phyloP scores from a whole-genome alignment of 2,329 filamentous ascomycete genomes.

The Trichoderma sp. region DNA sequence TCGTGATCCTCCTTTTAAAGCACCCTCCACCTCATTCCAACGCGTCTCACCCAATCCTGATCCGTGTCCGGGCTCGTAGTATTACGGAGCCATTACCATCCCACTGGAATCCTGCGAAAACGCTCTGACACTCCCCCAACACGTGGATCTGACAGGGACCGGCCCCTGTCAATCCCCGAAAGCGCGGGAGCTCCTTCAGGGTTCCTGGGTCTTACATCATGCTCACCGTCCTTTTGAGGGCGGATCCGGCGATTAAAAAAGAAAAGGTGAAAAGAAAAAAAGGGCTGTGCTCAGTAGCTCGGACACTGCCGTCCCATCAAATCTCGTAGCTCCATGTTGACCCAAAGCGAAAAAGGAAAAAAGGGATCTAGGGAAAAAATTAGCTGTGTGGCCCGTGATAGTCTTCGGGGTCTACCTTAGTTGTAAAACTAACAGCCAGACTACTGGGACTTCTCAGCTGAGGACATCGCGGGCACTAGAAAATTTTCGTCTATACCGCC shows the following conservation, averaged over 20 bases:
- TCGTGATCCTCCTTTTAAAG: not conserved
- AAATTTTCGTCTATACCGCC: not conserved
- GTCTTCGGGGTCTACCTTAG: not conserved
- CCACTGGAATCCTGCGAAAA: not conserved
- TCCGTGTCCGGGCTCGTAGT: not conserved
- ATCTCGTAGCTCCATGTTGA: not conserved
- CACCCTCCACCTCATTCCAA: not conserved
- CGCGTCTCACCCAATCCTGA: not conserved
- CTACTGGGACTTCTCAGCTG: not conserved
- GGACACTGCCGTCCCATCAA: not conserved
- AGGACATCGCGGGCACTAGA: not conserved
- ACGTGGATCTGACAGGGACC: not conserved
- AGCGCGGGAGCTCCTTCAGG: not conserved
- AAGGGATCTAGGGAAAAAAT: not conserved
- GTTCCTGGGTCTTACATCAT: slow-evolving; percentile 11
- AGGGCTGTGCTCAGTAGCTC: not conserved
- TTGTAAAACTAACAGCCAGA: not conserved
- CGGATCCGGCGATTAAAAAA: not conserved
- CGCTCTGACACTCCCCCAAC: not conserved
- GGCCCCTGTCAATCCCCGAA: not conserved
- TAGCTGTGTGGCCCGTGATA: not conserved
- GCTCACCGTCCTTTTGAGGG: slow-evolving; percentile 3
- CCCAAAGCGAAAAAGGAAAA: not conserved
- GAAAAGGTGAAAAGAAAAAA: not conserved
- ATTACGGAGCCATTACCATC: slow-evolving; percentile 7